Conservation (phyloP, 352 stramenopile species). For the Globisporangium cederbergense region DNA sequence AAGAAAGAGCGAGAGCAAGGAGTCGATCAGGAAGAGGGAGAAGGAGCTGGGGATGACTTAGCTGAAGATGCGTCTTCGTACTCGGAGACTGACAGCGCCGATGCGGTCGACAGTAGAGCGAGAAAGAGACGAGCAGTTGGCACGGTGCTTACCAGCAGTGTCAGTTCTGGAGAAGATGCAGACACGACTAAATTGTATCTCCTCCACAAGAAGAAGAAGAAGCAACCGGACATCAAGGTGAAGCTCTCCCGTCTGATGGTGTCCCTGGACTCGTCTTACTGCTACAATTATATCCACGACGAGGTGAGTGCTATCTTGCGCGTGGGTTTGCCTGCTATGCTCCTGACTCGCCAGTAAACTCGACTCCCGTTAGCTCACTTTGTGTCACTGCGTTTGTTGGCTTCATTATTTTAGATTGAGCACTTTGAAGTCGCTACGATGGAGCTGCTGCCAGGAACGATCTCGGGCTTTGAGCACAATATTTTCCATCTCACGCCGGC, state of each 20-base stretch:
- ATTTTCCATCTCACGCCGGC: neutral
- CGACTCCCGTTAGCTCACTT: neutral
- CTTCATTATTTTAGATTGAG: neutral
- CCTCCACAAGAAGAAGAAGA: constrained; percentile 2
- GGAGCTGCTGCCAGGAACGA: neutral
- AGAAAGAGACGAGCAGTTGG: neutral
- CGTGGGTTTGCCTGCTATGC: neutral
- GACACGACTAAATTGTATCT: neutral
- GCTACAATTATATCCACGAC: neutral
- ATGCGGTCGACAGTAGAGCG: neutral
- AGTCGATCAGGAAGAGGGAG: neutral
- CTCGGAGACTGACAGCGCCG: neutral
- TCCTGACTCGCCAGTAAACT: neutral
- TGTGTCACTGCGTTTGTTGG: neutral
- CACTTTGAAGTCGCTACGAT: neutral
- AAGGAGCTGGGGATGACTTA: too few species aligned
- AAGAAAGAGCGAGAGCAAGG: neutral
- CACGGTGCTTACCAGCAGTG: neutral
- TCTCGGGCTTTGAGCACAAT: neutral
- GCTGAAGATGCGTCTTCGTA: neutral
- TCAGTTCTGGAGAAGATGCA: neutral
- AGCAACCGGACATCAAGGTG: neutral
- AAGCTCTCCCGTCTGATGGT: neutral
- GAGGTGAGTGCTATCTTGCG: neutral
- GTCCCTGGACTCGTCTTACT: neutral